Evolutionary conservation across 106 monocot species (phyloP).

Genomic region (Dendrobium huoshanense): DNA sequence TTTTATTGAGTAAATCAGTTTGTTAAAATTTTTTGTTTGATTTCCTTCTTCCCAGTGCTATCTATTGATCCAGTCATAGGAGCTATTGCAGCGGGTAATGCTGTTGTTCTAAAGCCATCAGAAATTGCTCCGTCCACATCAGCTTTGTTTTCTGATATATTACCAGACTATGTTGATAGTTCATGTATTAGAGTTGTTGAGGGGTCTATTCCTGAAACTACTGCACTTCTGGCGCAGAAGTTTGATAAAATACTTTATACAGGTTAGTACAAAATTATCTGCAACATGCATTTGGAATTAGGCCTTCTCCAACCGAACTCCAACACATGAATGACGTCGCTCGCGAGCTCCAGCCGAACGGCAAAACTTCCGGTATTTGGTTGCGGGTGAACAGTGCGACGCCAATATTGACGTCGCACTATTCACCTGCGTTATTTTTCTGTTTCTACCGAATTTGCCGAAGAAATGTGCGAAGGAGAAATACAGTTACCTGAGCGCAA

Average conservation of each 20-base stretch:
- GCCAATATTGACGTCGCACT: too few relatives aligned
- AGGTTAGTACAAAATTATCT: slow-evolving; percentile 26
- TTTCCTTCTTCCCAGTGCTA: slow-evolving; percentile 24
- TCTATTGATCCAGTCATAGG: slow-evolving; percentile 56
- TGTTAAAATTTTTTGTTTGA: background rate
- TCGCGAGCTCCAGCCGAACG: too few relatives aligned
- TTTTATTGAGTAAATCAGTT: background rate
- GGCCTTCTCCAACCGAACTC: too few relatives aligned
- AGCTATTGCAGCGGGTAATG: slow-evolving; percentile 60
- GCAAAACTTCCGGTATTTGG: too few relatives aligned
- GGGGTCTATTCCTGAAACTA: slow-evolving; percentile 57
- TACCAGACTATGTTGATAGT: slow-evolving; percentile 52
- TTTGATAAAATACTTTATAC: slow-evolving; percentile 94
- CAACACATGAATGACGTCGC: too few relatives aligned
- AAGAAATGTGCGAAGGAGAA: too few relatives aligned
- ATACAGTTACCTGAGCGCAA: too few relatives aligned
- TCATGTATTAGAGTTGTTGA: slow-evolving; percentile 73
- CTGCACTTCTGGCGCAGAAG: slow-evolving; percentile 66
- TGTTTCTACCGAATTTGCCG: too few relatives aligned
- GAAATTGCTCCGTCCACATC: slow-evolving; percentile 51
- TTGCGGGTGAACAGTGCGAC: too few relatives aligned
- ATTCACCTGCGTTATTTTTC: too few relatives aligned
- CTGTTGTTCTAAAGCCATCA: slow-evolving; percentile 62
- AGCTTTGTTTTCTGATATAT: slow-evolving; percentile 36
- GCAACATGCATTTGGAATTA: background rate